These are phyloP conservation scores for Aspergillus novofumigatus DNA, from an alignment of 2,329 filamentous ascomycete species.

Conservation along the genomic window DNA sequence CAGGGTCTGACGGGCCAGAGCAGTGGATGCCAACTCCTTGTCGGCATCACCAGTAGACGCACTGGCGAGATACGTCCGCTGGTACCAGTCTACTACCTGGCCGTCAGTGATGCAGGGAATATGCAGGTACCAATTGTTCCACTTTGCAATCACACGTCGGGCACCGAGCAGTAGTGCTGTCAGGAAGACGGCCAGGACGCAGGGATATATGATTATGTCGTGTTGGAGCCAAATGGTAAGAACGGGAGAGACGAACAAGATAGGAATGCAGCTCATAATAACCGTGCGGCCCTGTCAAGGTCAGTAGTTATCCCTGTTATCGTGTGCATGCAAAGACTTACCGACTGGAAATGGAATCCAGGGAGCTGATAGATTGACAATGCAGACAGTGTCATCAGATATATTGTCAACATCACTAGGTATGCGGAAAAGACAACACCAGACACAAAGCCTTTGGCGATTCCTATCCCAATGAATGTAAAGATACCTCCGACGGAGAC, in stretches of 20 bases:
- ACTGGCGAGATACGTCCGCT: neutral
- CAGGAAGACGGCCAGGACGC: slow-evolving; percentile 52
- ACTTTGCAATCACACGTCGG: slow-evolving; percentile 52
- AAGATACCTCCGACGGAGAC: slow-evolving; percentile 51
- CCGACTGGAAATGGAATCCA: slow-evolving; percentile 53
- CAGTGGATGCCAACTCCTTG: slow-evolving; percentile 11
- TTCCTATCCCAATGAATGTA: slow-evolving; percentile 49
- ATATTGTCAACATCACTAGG: slow-evolving; percentile 54
- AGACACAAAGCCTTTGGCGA: slow-evolving; percentile 40
- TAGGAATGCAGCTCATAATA: slow-evolving; percentile 53
- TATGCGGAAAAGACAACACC: slow-evolving; percentile 59
- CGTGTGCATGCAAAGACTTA: neutral
- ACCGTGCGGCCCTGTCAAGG: slow-evolving; percentile 41
- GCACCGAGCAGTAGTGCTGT: slow-evolving; percentile 49
- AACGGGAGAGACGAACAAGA: slow-evolving; percentile 55
- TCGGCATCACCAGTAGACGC: slow-evolving; percentile 28
- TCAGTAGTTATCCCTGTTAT: neutral
- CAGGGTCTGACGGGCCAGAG: slow-evolving; percentile 38
- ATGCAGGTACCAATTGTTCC: slow-evolving; percentile 53
- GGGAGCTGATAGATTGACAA: slow-evolving; percentile 49
- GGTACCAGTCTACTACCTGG: slow-evolving; percentile 39
- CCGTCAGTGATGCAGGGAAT: slow-evolving; percentile 37
- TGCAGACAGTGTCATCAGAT: slow-evolving; percentile 54
- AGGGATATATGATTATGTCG: slow-evolving; percentile 55
- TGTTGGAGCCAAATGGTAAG: slow-evolving; percentile 51